Evolutionary conservation across 2,329 filamentous ascomycete genomes (phyloP).

Genomic region (Botryotinia convoluta): DNA sequence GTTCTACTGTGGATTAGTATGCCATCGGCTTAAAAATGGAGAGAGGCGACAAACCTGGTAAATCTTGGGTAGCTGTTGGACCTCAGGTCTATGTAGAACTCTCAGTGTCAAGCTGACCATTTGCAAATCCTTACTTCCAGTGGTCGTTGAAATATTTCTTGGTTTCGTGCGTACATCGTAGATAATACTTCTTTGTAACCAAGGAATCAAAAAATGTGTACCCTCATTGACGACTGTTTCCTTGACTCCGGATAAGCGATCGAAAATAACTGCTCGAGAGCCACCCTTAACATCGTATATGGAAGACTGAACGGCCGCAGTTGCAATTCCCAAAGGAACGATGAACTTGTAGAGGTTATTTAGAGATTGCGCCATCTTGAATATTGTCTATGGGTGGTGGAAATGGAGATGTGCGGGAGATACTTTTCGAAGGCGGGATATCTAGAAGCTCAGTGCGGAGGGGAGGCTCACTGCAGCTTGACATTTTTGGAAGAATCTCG

Average conservation of each 20-base stretch:
- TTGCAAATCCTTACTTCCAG: slow-evolving; percentile 97
- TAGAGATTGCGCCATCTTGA: slow-evolving; percentile 51
- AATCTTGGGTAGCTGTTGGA: slow-evolving; percentile 90
- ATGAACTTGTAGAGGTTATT: slow-evolving; percentile 64
- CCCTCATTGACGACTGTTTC: slow-evolving; percentile 91
- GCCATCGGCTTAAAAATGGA: background rate
- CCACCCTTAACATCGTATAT: slow-evolving; percentile 98
- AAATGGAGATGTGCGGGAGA: slow-evolving; percentile 19
- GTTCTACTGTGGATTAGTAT: slow-evolving; percentile 55
- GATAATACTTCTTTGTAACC: slow-evolving; percentile 90
- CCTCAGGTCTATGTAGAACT: slow-evolving; percentile 91
- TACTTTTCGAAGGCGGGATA: slow-evolving; percentile 19
- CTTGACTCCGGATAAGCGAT: slow-evolving; percentile 87
- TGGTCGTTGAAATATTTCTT: slow-evolving; percentile 95
- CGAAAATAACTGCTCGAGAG: slow-evolving; percentile 95
- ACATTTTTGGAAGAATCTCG: slow-evolving; percentile 33
- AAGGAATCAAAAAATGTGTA: slow-evolving; percentile 93
- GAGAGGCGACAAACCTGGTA: slow-evolving; percentile 73
- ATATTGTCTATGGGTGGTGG: slow-evolving; percentile 12
- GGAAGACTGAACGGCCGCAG: slow-evolving; percentile 69
- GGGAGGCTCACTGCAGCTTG: slow-evolving; percentile 18
- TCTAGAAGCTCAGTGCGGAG: slow-evolving; percentile 17
- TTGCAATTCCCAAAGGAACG: slow-evolving; percentile 68
- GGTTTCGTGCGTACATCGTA: slow-evolving; percentile 98
- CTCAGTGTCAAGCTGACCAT: slow-evolving; percentile 98